Evolutionary conservation across 2,329 filamentous ascomycete species (phyloP).

Genomic region (Cadophora gregata): DNA sequence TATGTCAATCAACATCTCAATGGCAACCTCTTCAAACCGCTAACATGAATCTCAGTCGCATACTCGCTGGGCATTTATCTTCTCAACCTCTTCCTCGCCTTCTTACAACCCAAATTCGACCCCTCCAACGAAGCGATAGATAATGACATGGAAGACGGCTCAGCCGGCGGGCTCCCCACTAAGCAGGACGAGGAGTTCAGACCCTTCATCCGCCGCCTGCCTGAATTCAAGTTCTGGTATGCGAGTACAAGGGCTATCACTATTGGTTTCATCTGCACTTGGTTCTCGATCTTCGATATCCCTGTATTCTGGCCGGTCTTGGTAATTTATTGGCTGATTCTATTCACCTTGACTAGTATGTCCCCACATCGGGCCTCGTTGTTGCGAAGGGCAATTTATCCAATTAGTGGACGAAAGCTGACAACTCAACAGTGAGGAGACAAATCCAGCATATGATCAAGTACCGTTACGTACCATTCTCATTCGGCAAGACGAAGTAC

Average conservation of each 20-base stretch:
- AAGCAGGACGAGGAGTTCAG: constrained; percentile 98
- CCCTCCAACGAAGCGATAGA: constrained; percentile 90
- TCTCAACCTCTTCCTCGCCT: constrained; percentile 97
- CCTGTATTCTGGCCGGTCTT: constrained; percentile 99
- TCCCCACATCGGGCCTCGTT: no score
- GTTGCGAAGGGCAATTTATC: no score
- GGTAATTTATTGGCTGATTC: constrained; percentile 98
- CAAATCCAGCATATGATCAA: constrained; percentile 99
- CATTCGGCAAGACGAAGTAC: constrained; percentile 87
- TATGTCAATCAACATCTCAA: constrained; percentile 50
- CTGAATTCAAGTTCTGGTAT: constrained; percentile 99
- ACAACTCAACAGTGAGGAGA: constrained; percentile 77
- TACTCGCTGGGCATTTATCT: constrained; percentile 99
- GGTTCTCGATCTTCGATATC: constrained; percentile 93
- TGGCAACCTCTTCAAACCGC: neutral
- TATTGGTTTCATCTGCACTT: constrained; percentile 86
- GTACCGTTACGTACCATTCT: constrained; percentile 96
- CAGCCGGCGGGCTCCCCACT: constrained; percentile 81
- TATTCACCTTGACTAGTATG: constrained; percentile 94
- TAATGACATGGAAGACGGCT: constrained; percentile 94
- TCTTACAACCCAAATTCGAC: constrained; percentile 98
- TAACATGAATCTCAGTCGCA: constrained; percentile 68
- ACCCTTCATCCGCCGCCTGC: constrained; percentile 92
- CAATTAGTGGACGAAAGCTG: constrained; percentile 20
- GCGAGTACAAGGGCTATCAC: constrained; percentile 85